Base-by-base conservation (phyloP, 2,329 filamentous ascomycete species). In the Calonectria naviculata region DNA sequence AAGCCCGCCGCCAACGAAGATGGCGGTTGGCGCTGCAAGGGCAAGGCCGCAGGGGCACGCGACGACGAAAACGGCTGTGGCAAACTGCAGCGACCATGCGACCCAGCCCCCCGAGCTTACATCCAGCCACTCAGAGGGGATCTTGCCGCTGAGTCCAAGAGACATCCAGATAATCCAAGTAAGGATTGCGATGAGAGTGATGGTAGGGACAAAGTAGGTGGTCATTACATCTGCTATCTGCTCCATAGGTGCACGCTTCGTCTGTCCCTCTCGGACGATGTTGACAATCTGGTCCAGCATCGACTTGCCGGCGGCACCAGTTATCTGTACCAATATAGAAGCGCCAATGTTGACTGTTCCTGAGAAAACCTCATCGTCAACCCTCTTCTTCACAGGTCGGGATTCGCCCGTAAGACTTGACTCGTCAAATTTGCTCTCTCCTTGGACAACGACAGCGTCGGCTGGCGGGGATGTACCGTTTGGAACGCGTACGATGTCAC, bases 321-420 rank as follows among this genome's bases (percentile, higher is more conserved):
- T 93, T 47, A 95, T 87, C 47, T 87, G 86, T 31, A 94, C 85
- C 12, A 90, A 86, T 19, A 95, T 81, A 0, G 93, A 88, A 0
- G 87, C 81, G 5, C 87, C 91, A 78, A 93, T 92, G 83, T 95
- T 95, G 80, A 95, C 87, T 0, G 94, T 95, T n/a, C 93, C 93
- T 0, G 93, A 90, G 75, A 89, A 95, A 3, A 95, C 91, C 19
- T 86, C 84, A 68, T 94, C 93, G 4, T 91, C 92, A 2, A 84
- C 76, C 0, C 63, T 72, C 82, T 95, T 95, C 77, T 87, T 87
- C 65, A 95, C 89, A 0, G 89, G 89, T 8, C 89, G 88, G 15
- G 93, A 93, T 82, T 95, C 93, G 64, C 93, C 93, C 2, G 96
- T 98, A 71, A 98, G 86, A 73, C 95, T 97, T 12, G 95, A 95